Evolutionary conservation across 129 eudicot genomes (phyloP), one percentile per base, ranked within the genome.

Genomic region (Centella asiatica): DNA sequence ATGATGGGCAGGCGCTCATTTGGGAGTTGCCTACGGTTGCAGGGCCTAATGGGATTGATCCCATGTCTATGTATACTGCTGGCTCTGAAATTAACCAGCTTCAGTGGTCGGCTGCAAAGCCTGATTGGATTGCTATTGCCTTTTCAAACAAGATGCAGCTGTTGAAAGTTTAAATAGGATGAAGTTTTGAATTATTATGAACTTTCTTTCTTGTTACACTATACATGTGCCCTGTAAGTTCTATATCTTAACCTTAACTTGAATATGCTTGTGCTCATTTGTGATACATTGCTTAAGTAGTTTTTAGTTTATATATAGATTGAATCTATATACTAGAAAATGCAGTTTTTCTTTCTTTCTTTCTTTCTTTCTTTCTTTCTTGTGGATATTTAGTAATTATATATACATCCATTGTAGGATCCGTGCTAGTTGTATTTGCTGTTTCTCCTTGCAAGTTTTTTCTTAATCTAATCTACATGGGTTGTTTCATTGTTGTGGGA

Each of bases 11-110:
- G 76, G 83, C 83, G 1, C 76, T 78, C 13, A 69, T 78, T 34
- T 78, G 83, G 83, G 83, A 78, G 52, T 48, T 78, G 68, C 83
- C 83, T 9, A 64, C 75, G 0, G 79, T 78, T 11, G 83, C 73
- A 0, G 79, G 83, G 20, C 69, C 76, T 4, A 65, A 61, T 53
- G 83, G 79, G 48, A 65, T 78, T 44, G 79, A 78, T 69, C 83
- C 83, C 0, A 59, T 78, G 69, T 69, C 76, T 6, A 36, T 74
- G 60, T 78, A 49, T 62, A 39, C 63, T 6, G 83, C 79, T 60
- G 69, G 70, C 5, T 63, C 76, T 4, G 83, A 73, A 72, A 78
- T 78, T 60, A 78, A 78, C 47, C 83, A 78, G 73, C 55, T 78
- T 6, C 83, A 73, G 73, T 78, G 83, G 83, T 78, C 83, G 4